A percentile compares a stretch with the other conserved stretches of the same genome.
Conservation (phyloP, 768 basidiomycete species). For the Xanthoconium purpureum region DNA sequence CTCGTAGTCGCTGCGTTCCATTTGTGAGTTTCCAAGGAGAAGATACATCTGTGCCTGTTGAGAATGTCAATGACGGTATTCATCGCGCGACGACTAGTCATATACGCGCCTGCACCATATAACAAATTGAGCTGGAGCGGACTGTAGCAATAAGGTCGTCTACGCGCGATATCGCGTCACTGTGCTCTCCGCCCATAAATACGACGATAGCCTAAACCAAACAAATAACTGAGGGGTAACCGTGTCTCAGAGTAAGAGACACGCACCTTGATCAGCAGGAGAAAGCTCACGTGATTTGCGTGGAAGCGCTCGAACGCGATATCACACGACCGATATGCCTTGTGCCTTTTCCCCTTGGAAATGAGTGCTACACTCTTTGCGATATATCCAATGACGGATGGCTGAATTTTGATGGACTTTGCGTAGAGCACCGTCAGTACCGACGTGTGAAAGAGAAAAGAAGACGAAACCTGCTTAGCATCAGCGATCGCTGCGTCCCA, state of each 20-base stretch:
- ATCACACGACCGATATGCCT: neutral
- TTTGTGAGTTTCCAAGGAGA: neutral
- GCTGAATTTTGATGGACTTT: neutral
- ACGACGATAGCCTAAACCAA: neutral
- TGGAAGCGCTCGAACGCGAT: neutral
- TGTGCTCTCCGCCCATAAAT: neutral
- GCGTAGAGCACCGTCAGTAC: neutral
- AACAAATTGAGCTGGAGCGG: neutral
- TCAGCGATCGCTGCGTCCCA: neutral
- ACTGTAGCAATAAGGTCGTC: neutral
- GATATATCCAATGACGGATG: slow-evolving; percentile 2
- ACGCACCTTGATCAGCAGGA: neutral
- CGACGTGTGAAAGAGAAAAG: neutral
- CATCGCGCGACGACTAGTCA: neutral
- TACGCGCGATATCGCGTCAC: neutral
- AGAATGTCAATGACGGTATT: neutral
- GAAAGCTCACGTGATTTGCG: neutral
- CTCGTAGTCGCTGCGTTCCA: neutral
- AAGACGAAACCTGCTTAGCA: neutral
- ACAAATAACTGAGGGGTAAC: neutral
- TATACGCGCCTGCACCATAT: neutral
- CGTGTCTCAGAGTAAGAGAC: too few relatives aligned
- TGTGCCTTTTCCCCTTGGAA: neutral
- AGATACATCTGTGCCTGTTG: neutral
- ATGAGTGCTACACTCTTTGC: neutral